Conservation (phyloP, 179 eudicot genomes). For the Spergularia azorica region DNA sequence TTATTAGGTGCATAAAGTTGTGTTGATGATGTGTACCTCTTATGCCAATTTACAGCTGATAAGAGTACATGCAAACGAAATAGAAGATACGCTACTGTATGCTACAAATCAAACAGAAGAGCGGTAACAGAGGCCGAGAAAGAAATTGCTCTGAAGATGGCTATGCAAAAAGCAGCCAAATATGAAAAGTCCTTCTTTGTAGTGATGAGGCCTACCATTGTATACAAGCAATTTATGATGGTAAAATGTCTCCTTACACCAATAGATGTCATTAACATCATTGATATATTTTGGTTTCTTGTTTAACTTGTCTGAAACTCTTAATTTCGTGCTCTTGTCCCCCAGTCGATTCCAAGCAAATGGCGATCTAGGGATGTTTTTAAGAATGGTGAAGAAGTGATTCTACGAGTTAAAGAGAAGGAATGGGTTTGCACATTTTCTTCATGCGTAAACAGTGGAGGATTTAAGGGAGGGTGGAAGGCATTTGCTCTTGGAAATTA, state of each 20-base stretch:
- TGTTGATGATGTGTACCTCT: too few species aligned
- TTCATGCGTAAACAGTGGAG: background rate
- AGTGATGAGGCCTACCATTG: constrained; percentile 21
- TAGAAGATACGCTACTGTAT: background rate
- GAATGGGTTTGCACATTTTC: constrained; percentile 16
- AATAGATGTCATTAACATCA: background rate
- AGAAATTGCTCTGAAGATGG: constrained; percentile 14
- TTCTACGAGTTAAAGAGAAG: constrained; percentile 10
- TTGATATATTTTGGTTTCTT: background rate
- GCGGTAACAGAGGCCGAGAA: constrained; percentile 24
- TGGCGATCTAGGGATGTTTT: constrained; percentile 10
- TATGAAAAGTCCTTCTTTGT: constrained; percentile 13
- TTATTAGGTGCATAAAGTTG: too few species aligned
- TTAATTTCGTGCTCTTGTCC: background rate
- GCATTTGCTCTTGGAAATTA: constrained; percentile 15
- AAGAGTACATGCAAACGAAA: background rate
- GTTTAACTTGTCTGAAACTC: background rate
- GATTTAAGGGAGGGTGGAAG: constrained; percentile 23
- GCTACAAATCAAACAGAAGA: constrained; percentile 28
- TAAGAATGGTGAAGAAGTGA: constrained; percentile 5
- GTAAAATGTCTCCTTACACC: constrained; percentile 5
- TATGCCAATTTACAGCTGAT: constrained; percentile 11
- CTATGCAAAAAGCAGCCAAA: background rate
- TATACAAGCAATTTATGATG: constrained; percentile 21
- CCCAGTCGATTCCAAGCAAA: constrained; percentile 15